Evolutionary conservation across 768 basidiomycete species (phyloP), one percentile per base, ranked within the genome.

Genomic region (Mycena kentingensis): DNA sequence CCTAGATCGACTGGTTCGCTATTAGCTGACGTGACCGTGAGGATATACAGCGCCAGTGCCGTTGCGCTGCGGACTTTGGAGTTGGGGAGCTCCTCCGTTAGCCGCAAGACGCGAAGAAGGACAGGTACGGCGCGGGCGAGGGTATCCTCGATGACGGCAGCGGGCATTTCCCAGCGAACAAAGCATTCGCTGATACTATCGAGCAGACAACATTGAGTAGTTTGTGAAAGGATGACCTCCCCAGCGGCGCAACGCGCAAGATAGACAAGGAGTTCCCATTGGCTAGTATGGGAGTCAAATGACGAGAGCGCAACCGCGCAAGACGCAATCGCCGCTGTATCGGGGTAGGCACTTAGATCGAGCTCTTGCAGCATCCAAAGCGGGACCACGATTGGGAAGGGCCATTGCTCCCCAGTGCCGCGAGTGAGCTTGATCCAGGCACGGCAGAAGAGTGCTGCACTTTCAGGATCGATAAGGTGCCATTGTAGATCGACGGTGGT

Each of bases 361-460:
- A 62, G 35, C 26, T 70, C 67, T 44, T 67, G 67, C 7, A 75
- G 62, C 37, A 66, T 65, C 55, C 64, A 64, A 22, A 75, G 65
- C 11, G 70, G 73, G 16, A 66, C 66, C 26, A 70, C 56, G 28
- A 73, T 65, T 24, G 67, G 64, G 8, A 63, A 52, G 0, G 75
- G 74, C 72, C 73, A 75, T 28, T 65, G 64, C 38, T 67, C 63
- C 2, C 55, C 55, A 3, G 68, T 71, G 18, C 70, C 70, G 28
- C 71, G 69, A 2, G 71, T 74, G 52, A 74, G 58, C 24, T 65
- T 64, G 54, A 77, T 67, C 75, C 75, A 77, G 16, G 72, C 70
- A 18, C 70, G 69, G 52, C 74, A 75, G 48, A 73, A 75, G 36
- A 68, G 60, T 55, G 65, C 69, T 16, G 74, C 73, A 4, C 50